phyloP scores from a whole-genome alignment of 2,329 filamentous ascomycete genomes.

The Spiromastix sp. region DNA sequence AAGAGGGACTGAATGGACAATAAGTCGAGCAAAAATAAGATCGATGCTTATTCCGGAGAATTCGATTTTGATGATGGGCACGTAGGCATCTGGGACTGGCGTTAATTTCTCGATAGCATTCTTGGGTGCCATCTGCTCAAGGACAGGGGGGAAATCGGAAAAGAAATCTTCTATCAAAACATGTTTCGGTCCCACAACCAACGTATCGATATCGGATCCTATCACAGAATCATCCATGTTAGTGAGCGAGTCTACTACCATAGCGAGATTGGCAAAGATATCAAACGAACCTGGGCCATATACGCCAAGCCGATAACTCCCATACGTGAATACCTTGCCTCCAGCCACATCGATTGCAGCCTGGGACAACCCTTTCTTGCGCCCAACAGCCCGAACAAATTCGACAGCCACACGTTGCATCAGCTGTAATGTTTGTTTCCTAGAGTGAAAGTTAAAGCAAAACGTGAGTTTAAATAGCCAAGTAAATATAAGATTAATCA shows the following conservation, averaged over 20 bases:
- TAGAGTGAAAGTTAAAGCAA: conserved; percentile 32
- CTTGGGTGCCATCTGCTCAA: conserved; percentile 63
- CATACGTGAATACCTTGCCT: conserved; percentile 91
- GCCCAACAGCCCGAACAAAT: conserved; percentile 75
- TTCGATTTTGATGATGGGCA: conserved; percentile 96
- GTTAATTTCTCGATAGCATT: conserved; percentile 78
- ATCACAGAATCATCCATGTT: background rate
- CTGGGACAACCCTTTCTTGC: conserved; percentile 61
- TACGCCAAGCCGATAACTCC: conserved; percentile 88
- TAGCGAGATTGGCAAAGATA: background rate
- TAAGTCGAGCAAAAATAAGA: conserved; percentile 73
- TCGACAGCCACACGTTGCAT: conserved; percentile 73
- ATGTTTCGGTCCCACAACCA: conserved; percentile 84
- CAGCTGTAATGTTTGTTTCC: conserved; percentile 61
- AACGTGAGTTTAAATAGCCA: conserved; percentile 1
- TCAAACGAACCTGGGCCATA: conserved; percentile 59
- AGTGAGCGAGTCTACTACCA: too few species aligned
- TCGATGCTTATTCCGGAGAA: conserved; percentile 88
- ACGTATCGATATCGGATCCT: conserved; percentile 95
- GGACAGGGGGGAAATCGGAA: conserved; percentile 68
- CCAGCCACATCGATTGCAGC: conserved; percentile 72
- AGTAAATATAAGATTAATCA: background rate
- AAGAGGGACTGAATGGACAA: conserved; percentile 60
- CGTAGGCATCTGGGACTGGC: conserved; percentile 79
- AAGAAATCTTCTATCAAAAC: conserved; percentile 89